Percentiles rank a stretch among this genome's conserved stretches.
These are phyloP conservation scores for Primulina eburnea DNA, from an alignment of 257 asterid genomes.

Conservation along the genomic window DNA sequence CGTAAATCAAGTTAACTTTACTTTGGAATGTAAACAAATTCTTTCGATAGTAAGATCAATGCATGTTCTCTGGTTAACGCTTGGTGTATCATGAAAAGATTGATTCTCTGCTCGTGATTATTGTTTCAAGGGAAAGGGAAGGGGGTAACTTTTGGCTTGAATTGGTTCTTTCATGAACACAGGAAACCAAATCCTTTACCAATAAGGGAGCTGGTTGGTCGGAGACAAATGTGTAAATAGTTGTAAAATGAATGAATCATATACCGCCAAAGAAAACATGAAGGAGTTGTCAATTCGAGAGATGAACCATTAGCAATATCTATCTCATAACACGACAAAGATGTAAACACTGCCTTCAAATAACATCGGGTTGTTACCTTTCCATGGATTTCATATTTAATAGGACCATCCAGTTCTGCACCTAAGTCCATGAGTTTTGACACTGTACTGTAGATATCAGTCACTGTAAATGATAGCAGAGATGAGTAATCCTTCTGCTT, in stretches of 20 bases:
- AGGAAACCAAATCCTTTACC: background rate
- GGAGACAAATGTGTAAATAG: background rate
- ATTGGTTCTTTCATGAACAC: background rate
- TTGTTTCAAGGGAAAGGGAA: background rate
- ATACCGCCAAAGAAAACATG: background rate
- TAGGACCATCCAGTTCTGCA: slow-evolving; percentile 92
- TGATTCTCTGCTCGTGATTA: background rate
- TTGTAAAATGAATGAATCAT: background rate
- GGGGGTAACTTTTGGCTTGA: background rate
- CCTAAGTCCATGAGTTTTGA: slow-evolving; percentile 81
- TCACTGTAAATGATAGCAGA: slow-evolving; percentile 77
- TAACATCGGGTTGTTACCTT: slow-evolving; percentile 49
- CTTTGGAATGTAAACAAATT: background rate
- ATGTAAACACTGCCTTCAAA: background rate
- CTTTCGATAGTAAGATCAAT: background rate
- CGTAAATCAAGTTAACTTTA: slow-evolving; percentile 2
- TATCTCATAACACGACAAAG: slow-evolving; percentile 2
- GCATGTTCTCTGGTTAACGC: background rate
- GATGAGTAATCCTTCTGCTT: slow-evolving; percentile 72
- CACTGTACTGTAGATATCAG: slow-evolving; percentile 70
- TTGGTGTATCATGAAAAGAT: background rate
- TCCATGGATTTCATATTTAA: slow-evolving; percentile 84
- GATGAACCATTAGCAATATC: background rate
- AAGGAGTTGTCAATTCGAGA: background rate
- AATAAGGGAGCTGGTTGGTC: background rate